Evolutionary conservation across 352 stramenopile genomes (phyloP).

Genomic region (Globisporangium spiculum): DNA sequence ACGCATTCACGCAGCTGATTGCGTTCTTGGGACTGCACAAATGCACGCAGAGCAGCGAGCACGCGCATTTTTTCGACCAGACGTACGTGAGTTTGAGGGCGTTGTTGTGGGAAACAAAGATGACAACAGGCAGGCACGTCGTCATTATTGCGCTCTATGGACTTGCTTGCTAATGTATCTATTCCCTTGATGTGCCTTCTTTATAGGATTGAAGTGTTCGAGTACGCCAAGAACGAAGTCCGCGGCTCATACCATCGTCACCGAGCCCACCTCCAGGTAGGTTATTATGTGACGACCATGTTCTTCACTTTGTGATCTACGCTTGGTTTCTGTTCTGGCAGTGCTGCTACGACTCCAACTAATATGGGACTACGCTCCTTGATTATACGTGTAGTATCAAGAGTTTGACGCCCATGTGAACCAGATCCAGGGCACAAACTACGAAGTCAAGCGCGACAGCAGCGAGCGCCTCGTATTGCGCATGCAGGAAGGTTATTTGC

Average conservation of each 20-base stretch:
- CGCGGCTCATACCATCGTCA: conserved; percentile 53
- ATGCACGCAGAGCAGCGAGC: conserved; percentile 30
- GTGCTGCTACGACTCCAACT: background rate
- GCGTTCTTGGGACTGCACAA: conserved; percentile 40
- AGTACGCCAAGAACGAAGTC: conserved; percentile 67
- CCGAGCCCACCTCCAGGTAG: conserved; percentile 40
- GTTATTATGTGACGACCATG: background rate
- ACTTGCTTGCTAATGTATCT: background rate
- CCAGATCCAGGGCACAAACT: conserved; percentile 52
- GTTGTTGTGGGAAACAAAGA: background rate
- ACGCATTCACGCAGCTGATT: conserved; percentile 23
- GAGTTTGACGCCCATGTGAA: conserved; percentile 41
- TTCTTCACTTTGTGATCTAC: background rate
- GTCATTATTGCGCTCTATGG: conserved; percentile 1
- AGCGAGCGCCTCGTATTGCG: conserved; percentile 29
- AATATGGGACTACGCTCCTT: background rate
- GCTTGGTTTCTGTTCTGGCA: background rate
- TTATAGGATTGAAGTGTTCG: conserved; percentile 55
- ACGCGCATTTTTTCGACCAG: conserved; percentile 34
- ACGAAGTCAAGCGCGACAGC: conserved; percentile 32
- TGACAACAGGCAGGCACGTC: background rate
- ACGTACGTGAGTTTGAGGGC: conserved; percentile 26
- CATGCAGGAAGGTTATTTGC: conserved; percentile 47
- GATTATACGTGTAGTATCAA: conserved; percentile 35
- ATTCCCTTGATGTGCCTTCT: conserved; percentile 4